Conservation (phyloP, 192 early-diverging fungal genomes). For the Coemansia erecta region DNA sequence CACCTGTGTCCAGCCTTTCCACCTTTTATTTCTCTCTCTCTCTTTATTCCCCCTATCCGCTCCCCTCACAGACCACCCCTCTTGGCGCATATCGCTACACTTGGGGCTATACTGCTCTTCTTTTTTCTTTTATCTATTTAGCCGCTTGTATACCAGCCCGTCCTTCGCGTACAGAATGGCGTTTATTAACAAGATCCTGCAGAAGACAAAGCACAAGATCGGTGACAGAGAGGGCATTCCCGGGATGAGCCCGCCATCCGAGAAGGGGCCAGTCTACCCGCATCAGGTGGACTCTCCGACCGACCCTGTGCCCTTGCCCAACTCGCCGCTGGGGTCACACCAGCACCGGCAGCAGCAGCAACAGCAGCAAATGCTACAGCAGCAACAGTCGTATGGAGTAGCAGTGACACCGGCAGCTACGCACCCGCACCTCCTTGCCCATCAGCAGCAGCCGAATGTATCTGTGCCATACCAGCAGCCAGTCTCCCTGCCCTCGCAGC, state of each 20-base stretch:
- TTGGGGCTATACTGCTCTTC: slow-evolving; percentile 2
- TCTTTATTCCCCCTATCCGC: neutral
- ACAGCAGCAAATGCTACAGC: slow-evolving; percentile 1
- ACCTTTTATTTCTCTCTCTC: neutral
- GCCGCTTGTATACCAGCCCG: no score
- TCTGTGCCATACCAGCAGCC: slow-evolving; percentile 10
- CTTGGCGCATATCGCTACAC: slow-evolving; percentile 1
- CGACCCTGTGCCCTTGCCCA: slow-evolving; percentile 22
- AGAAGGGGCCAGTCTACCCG: slow-evolving; percentile 15
- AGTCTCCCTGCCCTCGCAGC: neutral
- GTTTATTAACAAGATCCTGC: slow-evolving; percentile 57
- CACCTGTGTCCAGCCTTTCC: neutral
- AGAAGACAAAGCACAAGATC: slow-evolving; percentile 57
- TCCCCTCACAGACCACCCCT: neutral
- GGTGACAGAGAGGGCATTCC: slow-evolving; percentile 24
- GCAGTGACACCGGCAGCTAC: slow-evolving; percentile 1
- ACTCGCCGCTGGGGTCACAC: slow-evolving; percentile 12
- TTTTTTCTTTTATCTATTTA: slow-evolving; percentile 4
- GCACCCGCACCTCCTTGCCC: slow-evolving; percentile 5
- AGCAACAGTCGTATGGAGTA: slow-evolving; percentile 4
- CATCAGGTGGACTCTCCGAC: slow-evolving; percentile 37
- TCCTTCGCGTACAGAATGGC: slow-evolving; percentile 27
- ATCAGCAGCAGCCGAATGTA: slow-evolving; percentile 21
- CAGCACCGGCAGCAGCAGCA: slow-evolving; percentile 1
- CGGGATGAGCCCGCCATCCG: slow-evolving; percentile 4